Evolutionary conservation across 257 asterid genomes (phyloP).

Genomic region (Solanum clarkiae): DNA sequence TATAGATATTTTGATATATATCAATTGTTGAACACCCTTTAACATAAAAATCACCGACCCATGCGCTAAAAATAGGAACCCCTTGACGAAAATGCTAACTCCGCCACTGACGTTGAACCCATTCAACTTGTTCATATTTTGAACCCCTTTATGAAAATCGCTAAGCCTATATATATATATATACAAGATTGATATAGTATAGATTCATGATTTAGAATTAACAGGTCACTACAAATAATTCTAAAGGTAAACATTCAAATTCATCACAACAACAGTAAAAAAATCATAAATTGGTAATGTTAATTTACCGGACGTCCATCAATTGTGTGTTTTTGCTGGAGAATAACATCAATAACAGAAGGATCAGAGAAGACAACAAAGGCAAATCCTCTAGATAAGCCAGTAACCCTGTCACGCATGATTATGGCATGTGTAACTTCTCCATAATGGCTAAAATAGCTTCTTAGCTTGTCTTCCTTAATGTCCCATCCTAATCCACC

Average conservation of each 20-base stretch:
- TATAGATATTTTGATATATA: too few relatives aligned
- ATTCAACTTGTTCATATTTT: too few relatives aligned
- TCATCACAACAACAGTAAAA: neutral
- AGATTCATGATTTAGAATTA: neutral
- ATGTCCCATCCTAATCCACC: constrained; percentile 93
- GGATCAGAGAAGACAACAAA: constrained; percentile 83
- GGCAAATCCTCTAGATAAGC: constrained; percentile 75
- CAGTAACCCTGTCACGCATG: constrained; percentile 56
- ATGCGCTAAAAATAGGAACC: too few relatives aligned
- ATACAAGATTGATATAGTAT: neutral
- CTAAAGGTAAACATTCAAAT: neutral
- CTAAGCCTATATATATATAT: too few relatives aligned
- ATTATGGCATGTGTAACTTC: constrained; percentile 65
- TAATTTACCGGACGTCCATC: constrained; percentile 74
- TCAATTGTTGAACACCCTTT: too few relatives aligned
- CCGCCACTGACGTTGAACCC: too few relatives aligned
- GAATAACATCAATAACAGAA: constrained; percentile 45
- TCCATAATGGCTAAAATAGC: constrained; percentile 56
- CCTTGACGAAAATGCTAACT: too few relatives aligned
- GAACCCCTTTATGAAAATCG: too few relatives aligned
- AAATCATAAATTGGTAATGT: neutral
- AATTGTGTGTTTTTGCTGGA: constrained; percentile 62
- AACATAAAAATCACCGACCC: too few relatives aligned
- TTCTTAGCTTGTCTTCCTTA: constrained; percentile 63
- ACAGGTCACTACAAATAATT: neutral